Conservation (phyloP, 257 asterid species). For the Solanum paucissectum region DNA sequence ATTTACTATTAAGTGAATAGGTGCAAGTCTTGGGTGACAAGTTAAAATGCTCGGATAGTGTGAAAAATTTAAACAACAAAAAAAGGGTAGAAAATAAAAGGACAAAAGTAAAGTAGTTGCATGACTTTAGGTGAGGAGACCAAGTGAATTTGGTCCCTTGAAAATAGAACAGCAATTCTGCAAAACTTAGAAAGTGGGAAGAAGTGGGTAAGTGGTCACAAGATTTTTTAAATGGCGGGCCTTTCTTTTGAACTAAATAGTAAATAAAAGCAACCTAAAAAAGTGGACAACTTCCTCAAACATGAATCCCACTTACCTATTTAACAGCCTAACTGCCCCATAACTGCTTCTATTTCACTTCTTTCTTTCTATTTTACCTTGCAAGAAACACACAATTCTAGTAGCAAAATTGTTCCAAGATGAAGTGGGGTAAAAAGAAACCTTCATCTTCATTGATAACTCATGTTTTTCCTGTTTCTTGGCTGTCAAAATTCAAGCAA, state of each 20-base stretch:
- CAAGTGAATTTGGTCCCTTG: slow-evolving; percentile 7
- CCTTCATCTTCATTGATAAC: slow-evolving; percentile 34
- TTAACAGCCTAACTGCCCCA: slow-evolving; percentile 33
- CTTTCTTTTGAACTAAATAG: slow-evolving; percentile 48
- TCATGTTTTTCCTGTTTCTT: slow-evolving; percentile 47
- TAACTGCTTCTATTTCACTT: slow-evolving; percentile 12
- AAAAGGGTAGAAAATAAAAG: not conserved
- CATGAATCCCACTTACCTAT: slow-evolving; percentile 31
- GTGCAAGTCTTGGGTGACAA: not conserved
- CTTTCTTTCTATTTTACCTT: not conserved
- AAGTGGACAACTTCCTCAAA: slow-evolving; percentile 7
- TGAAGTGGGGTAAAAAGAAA: slow-evolving; percentile 57
- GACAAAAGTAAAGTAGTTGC: not conserved
- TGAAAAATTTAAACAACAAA: not conserved
- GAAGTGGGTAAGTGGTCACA: slow-evolving; percentile 67
- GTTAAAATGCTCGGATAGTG: not conserved
- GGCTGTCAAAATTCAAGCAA: slow-evolving; percentile 54
- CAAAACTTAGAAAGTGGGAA: slow-evolving; percentile 9
- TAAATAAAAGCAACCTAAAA: not conserved
- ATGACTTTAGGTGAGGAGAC: not conserved
- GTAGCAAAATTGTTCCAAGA: slow-evolving; percentile 1
- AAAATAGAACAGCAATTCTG: slow-evolving; percentile 7
- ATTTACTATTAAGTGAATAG: too few relatives aligned
- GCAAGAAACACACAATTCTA: not conserved
- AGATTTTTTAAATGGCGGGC: slow-evolving; percentile 48